A percentile compares a stretch with the other conserved stretches of the same genome.
Evolutionary conservation across 768 basidiomycete species (phyloP).

Genomic region (Naganishia kalamii): DNA sequence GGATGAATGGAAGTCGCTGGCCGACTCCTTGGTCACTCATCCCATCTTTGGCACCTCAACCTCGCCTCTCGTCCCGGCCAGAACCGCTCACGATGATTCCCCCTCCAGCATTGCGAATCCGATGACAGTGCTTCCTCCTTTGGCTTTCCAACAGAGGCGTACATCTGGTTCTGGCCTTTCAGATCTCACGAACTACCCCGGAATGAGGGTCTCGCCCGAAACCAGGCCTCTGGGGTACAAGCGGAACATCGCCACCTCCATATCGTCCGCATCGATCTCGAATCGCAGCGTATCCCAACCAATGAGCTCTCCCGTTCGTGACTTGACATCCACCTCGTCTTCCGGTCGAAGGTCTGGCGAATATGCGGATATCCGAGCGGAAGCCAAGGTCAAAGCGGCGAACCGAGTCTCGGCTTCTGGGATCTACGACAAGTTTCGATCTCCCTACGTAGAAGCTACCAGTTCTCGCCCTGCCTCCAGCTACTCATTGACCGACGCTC

Average conservation of each 20-base stretch:
- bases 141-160: slow-evolving; percentile 14
- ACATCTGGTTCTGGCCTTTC: slow-evolving; percentile 2
- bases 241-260: neutral
- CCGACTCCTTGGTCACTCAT: neutral
- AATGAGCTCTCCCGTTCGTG: neutral
- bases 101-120: neutral
- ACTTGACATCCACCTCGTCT: slow-evolving; percentile 6
- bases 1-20: slow-evolving; percentile 11
- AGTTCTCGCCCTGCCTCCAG: neutral
- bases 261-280: neutral
- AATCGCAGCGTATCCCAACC: slow-evolving; percentile 8
- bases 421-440: slow-evolving; percentile 15
- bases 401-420: slow-evolving; percentile 16
- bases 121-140: slow-evolving; percentile 12
- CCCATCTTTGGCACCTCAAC: slow-evolving; percentile 17
- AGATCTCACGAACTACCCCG: neutral
- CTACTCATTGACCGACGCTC: neutral
- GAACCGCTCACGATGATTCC: slow-evolving; percentile 9
- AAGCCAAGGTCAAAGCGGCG: neutral
- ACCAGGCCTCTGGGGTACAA: neutral
- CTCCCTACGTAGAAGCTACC: slow-evolving; percentile 5
- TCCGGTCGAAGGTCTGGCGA: neutral
- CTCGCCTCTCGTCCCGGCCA: neutral
- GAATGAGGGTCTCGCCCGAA: neutral
- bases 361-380: neutral